phyloP scores from a whole-genome alignment of 495 filamentous ascomycete genomes.

The Aspergillus ostianus region DNA sequence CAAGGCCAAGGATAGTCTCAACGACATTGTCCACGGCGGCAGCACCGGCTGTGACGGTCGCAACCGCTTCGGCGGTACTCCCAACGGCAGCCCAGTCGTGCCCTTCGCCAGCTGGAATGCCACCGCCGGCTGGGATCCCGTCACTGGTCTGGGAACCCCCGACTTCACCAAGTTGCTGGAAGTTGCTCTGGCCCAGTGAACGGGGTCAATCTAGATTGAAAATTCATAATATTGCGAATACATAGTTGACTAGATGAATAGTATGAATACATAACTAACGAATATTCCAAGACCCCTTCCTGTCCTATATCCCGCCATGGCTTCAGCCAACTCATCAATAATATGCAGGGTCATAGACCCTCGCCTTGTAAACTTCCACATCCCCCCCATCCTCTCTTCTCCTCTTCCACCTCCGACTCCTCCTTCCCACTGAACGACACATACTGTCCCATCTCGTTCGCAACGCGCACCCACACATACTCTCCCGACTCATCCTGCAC shows the following conservation, averaged over 20 bases:
- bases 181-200: conserved; percentile 14
- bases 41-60: conserved; percentile 59
- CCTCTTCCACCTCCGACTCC: not conserved
- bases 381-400: conserved; percentile 10
- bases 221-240: not conserved
- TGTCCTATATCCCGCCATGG: no score
- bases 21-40: conserved; percentile 60
- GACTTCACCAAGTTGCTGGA: conserved; percentile 41
- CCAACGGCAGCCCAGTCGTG: conserved; percentile 37
- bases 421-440: conserved; percentile 10
- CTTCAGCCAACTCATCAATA: not conserved
- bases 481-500: conserved; percentile 9
- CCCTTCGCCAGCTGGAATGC: conserved; percentile 51
- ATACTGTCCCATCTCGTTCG: conserved; percentile 13
- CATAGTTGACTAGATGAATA: not conserved
- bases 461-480: conserved; percentile 8
- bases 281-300: no score
- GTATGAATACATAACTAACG: not conserved
- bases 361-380: conserved; percentile 15
- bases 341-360: conserved; percentile 12
- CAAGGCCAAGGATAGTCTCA: conserved; percentile 50
- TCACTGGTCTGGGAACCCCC: conserved; percentile 59
- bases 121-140: conserved; percentile 60
- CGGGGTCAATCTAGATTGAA: not conserved
- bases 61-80: conserved; percentile 37